Percentiles rank a stretch among this genome's conserved stretches.
phyloP scores from a whole-genome alignment of 2,329 filamentous ascomycete genomes.

The Phaeophleospora eucalypticola region DNA sequence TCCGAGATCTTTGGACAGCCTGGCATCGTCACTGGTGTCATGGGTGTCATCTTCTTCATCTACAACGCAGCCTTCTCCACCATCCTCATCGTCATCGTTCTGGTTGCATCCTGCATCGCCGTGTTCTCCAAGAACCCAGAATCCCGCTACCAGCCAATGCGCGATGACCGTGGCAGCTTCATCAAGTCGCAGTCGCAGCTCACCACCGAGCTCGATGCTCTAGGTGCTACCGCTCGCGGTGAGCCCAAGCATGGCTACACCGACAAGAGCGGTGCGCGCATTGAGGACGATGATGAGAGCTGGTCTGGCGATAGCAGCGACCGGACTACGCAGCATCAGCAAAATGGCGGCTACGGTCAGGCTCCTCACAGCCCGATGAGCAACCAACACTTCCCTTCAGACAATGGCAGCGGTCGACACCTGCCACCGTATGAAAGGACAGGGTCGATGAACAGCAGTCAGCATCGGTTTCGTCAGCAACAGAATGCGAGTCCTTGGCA shows the following conservation, averaged over 20 bases:
- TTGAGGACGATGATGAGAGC: conserved; percentile 68
- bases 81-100: conserved; percentile 76
- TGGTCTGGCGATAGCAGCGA: conserved; percentile 54
- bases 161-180: conserved; percentile 90
- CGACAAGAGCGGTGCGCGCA: conserved; percentile 50
- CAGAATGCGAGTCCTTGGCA: conserved; percentile 60
- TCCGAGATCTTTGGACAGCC: conserved; percentile 82
- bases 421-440: conserved; percentile 35
- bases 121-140: conserved; percentile 92
- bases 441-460: conserved; percentile 27
- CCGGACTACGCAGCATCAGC: conserved; percentile 25
- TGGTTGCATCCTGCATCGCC: conserved; percentile 71
- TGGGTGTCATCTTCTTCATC: conserved; percentile 86
- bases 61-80: conserved; percentile 80
- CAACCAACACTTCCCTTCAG: conserved; percentile 45
- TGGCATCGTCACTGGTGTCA: conserved; percentile 75
- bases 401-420: conserved; percentile 37
- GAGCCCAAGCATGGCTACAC: conserved; percentile 57
- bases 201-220: conserved; percentile 82
- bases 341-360: conserved; percentile 26
- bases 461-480: conserved; percentile 25
- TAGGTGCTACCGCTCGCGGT: conserved; percentile 83
- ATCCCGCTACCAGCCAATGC: conserved; percentile 92
- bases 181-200: conserved; percentile 92
- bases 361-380: conserved; percentile 49